These are phyloP conservation scores for Dactylellina parvicollis DNA, from an alignment of 2,329 filamentous ascomycete species.

Conservation along the genomic window DNA sequence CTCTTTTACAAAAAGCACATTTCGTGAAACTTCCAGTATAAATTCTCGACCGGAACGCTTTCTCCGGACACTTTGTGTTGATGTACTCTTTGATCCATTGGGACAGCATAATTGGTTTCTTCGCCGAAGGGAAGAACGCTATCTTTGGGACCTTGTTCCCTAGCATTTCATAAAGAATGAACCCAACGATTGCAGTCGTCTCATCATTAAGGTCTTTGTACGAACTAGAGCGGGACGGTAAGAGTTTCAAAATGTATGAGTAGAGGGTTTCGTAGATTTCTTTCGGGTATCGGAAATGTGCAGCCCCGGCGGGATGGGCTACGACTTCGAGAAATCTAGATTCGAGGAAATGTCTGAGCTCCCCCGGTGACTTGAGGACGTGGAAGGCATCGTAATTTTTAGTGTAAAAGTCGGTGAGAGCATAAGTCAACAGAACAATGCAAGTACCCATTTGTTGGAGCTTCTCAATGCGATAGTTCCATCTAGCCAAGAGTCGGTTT, in stretches of 20 bases:
- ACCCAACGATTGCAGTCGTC: not conserved
- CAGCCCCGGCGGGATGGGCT: not conserved
- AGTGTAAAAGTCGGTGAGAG: conserved; percentile 11
- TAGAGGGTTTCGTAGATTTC: conserved; percentile 8
- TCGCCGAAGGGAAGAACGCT: not conserved
- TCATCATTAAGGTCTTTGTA: conserved; percentile 5
- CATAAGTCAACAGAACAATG: not conserved
- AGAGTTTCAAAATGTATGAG: not conserved
- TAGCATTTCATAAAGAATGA: conserved; percentile 20
- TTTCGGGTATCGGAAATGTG: not conserved
- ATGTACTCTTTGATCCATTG: conserved; percentile 29
- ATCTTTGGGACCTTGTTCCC: not conserved
- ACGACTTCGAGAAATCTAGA: not conserved
- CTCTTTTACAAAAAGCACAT: conserved; percentile 19
- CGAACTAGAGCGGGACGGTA: not conserved
- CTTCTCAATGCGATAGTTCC: conserved; percentile 1
- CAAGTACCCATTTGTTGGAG: conserved; percentile 13
- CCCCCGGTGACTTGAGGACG: conserved; percentile 17
- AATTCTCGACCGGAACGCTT: conserved; percentile 5
- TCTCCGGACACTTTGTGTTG: not conserved
- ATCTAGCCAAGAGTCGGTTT: conserved; percentile 12
- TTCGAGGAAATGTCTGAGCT: conserved; percentile 19
- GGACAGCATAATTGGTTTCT: conserved; percentile 2
- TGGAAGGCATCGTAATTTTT: conserved; percentile 11
- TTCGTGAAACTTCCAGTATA: conserved; percentile 12